Percentiles rank a stretch among this genome's conserved stretches.
phyloP scores from a whole-genome alignment of 2,329 filamentous ascomycete species.

The Fusarium sp. region DNA sequence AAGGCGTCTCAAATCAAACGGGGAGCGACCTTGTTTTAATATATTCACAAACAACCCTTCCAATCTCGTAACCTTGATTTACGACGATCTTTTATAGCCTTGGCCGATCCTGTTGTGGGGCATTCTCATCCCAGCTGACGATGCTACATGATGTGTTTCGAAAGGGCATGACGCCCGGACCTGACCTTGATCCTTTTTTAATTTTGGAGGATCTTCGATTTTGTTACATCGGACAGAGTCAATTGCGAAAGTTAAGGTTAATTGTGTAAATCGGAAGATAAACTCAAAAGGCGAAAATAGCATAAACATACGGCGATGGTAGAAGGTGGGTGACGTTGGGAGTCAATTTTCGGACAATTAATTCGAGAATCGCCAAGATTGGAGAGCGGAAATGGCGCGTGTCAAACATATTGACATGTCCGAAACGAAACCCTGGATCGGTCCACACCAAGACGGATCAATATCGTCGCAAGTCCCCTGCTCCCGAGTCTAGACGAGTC shows the following conservation, averaged over 20 bases:
- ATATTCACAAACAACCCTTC: background rate
- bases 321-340: background rate
- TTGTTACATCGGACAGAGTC: background rate
- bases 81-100: background rate
- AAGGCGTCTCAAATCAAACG: background rate
- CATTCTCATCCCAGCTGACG: slow-evolving; percentile 11
- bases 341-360: background rate
- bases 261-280: background rate
- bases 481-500: slow-evolving; percentile 2
- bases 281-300: background rate
- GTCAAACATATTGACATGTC: slow-evolving; percentile 17
- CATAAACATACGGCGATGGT: background rate
- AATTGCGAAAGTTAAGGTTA: background rate
- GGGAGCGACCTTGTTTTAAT: slow-evolving; percentile 4
- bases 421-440: slow-evolving; percentile 22
- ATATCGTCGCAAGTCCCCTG: slow-evolving; percentile 13
- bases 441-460: slow-evolving; percentile 14
- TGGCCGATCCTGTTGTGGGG: background rate
- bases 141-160: slow-evolving; percentile 35
- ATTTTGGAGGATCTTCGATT: slow-evolving; percentile 4
- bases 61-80: slow-evolving; percentile 16
- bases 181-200: slow-evolving; percentile 11
- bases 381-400: background rate
- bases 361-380: background rate
- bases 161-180: slow-evolving; percentile 26